These are phyloP conservation scores for Elsinoe arachidis DNA, from an alignment of 2,329 filamentous ascomycete species.

Conservation along the genomic window DNA sequence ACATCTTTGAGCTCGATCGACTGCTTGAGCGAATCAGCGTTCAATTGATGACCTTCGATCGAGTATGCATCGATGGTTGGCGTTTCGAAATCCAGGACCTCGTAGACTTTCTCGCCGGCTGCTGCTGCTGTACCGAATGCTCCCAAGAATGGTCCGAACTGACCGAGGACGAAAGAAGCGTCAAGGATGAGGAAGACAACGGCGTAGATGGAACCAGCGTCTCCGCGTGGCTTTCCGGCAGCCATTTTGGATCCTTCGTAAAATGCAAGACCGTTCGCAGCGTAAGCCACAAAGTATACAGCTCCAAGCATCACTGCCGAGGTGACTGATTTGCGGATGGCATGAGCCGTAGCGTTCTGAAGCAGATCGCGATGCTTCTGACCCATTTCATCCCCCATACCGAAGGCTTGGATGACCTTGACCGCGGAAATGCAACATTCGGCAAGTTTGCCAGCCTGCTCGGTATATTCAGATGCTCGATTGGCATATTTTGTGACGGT, in stretches of 20 bases:
- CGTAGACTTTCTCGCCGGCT: slow-evolving; percentile 38
- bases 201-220: slow-evolving; percentile 50
- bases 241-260: slow-evolving; percentile 33
- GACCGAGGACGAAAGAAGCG: slow-evolving; percentile 54
- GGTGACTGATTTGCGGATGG: slow-evolving; percentile 33
- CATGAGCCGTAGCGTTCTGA: slow-evolving; percentile 28
- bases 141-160: slow-evolving; percentile 55
- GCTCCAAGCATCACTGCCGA: slow-evolving; percentile 35
- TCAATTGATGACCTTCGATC: slow-evolving; percentile 19
- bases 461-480: slow-evolving; percentile 30
- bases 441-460: slow-evolving; percentile 36
- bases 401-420: slow-evolving; percentile 42
- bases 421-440: slow-evolving; percentile 40
- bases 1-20: slow-evolving; percentile 32
- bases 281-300: slow-evolving; percentile 39
- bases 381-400: slow-evolving; percentile 33
- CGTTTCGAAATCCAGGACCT: slow-evolving; percentile 35
- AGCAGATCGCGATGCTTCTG: slow-evolving; percentile 31
- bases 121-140: slow-evolving; percentile 46
- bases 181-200: slow-evolving; percentile 58
- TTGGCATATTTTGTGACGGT: slow-evolving; percentile 34
- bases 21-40: slow-evolving; percentile 16
- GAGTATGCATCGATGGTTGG: slow-evolving; percentile 33
- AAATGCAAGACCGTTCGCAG: slow-evolving; percentile 39
- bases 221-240: slow-evolving; percentile 21